A percentile compares a stretch with the other conserved stretches of the same genome.
These are phyloP conservation scores for Phyllostachys edulis DNA, from an alignment of 176 grass and related monocot genomes.

Conservation along the genomic window DNA sequence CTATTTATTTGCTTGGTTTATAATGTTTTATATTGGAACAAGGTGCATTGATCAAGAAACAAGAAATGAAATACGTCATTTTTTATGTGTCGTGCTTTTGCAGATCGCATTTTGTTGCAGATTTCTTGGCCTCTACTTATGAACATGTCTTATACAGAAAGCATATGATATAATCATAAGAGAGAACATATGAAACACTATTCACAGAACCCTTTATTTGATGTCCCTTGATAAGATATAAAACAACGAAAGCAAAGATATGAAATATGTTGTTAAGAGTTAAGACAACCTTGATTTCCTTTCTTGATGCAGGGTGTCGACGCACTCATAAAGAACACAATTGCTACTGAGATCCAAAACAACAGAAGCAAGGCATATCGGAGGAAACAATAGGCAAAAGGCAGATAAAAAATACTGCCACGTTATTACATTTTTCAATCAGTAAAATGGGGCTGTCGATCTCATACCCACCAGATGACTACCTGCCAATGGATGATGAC, in stretches of 20 bases:
- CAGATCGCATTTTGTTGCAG: neutral
- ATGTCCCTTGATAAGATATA: neutral
- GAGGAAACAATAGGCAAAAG: conserved; percentile 7
- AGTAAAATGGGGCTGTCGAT: conserved; percentile 68
- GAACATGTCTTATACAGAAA: neutral
- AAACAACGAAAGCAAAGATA: neutral
- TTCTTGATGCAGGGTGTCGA: neutral
- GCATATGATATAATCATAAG: neutral
- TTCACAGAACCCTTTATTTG: neutral
- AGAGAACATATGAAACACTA: neutral
- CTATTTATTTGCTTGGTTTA: neutral
- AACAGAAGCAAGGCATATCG: conserved; percentile 1
- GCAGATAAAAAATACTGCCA: neutral
- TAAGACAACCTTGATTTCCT: neutral
- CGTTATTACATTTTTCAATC: neutral
- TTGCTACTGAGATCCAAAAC: conserved; percentile 1
- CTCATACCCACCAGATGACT: conserved; percentile 62
- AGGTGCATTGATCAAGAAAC: neutral
- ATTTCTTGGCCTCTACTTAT: neutral
- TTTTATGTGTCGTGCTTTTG: neutral
- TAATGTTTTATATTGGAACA: neutral
- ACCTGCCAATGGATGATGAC: conserved; percentile 50
- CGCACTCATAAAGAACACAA: neutral
- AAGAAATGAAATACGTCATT: neutral
- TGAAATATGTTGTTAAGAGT: neutral